Evolutionary conservation across 2,329 filamentous ascomycete species (phyloP).

Genomic region (Fusarium kyushuense): DNA sequence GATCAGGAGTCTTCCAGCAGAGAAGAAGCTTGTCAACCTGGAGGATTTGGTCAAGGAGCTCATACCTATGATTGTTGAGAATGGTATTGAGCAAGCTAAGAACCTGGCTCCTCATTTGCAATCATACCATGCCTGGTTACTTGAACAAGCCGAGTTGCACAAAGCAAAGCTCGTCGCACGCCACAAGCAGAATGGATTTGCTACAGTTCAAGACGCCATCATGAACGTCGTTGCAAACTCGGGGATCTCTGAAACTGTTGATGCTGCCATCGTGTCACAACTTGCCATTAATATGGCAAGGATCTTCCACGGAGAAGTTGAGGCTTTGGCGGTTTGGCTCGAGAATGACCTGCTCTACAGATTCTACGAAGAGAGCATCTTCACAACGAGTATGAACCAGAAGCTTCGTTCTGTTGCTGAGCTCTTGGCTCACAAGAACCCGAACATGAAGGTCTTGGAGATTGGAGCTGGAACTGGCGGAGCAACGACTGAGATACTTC

Average conservation of each 20-base stretch:
- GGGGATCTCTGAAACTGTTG: slow-evolving; percentile 36
- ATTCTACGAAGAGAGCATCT: slow-evolving; percentile 44
- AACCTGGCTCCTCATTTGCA: slow-evolving; percentile 32
- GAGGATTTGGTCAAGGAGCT: slow-evolving; percentile 42
- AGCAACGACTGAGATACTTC: slow-evolving; percentile 40
- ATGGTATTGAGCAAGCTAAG: slow-evolving; percentile 32
- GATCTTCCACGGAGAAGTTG: slow-evolving; percentile 40
- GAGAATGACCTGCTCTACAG: slow-evolving; percentile 39
- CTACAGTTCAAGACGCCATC: slow-evolving; percentile 17
- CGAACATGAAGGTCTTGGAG: slow-evolving; percentile 41
- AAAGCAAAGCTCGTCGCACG: slow-evolving; percentile 20
- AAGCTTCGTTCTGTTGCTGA: slow-evolving; percentile 41
- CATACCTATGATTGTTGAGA: slow-evolving; percentile 37
- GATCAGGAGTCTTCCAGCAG: slow-evolving; percentile 42
- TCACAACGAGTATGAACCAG: slow-evolving; percentile 45
- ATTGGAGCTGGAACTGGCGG: slow-evolving; percentile 43
- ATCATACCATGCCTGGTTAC: slow-evolving; percentile 34
- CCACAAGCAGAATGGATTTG: slow-evolving; percentile 25
- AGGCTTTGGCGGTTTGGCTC: slow-evolving; percentile 41
- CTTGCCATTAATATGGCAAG: slow-evolving; percentile 40
- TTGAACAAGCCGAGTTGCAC: slow-evolving; percentile 35
- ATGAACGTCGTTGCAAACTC: slow-evolving; percentile 36
- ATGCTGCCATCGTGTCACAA: slow-evolving; percentile 42
- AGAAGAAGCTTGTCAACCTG: slow-evolving; percentile 42
- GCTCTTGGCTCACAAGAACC: slow-evolving; percentile 40